These are phyloP conservation scores for Stygiomarasmius scandens DNA, from an alignment of 1,284 basidiomycete genomes.

Conservation along the genomic window DNA sequence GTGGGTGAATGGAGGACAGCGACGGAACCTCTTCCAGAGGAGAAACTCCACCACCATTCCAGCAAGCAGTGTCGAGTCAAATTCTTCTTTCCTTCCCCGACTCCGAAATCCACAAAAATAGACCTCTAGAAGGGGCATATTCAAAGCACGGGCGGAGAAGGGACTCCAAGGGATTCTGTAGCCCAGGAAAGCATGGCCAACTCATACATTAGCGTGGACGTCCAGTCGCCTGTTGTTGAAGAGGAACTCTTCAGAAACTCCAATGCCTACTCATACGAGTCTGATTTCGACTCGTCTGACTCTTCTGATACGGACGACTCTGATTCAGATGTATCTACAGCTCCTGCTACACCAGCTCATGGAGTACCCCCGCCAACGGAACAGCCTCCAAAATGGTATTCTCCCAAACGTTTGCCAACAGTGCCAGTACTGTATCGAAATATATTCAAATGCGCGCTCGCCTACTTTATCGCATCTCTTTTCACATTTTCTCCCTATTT, in stretches of 20 bases:
- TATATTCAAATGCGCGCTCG: constrained; percentile 88
- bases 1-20: too few species aligned
- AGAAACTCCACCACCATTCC: too few species aligned
- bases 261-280: constrained; percentile 19
- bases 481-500: constrained; percentile 88
- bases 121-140: constrained; percentile 16
- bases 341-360: constrained; percentile 2
- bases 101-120: constrained; percentile 26
- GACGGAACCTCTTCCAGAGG: too few species aligned
- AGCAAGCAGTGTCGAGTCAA: too few species aligned
- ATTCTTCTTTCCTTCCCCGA: too few species aligned
- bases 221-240: constrained; percentile 18
- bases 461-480: constrained; percentile 88
- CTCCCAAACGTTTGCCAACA: constrained; percentile 20
- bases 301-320: constrained; percentile 22
- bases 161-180: constrained; percentile 7
- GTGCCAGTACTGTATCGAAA: constrained; percentile 64
- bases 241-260: constrained; percentile 8
- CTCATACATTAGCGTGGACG: constrained; percentile 5
- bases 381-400: constrained; percentile 19
- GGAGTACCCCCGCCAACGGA: constrained; percentile 1
- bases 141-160: constrained; percentile 4
- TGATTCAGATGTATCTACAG: constrained; percentile 18
- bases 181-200: constrained; percentile 4
- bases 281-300: constrained; percentile 19